A percentile compares a stretch with the other conserved stretches of the same genome.
Evolutionary conservation across 768 basidiomycete genomes (phyloP).

Genomic region (Trametes meyenii): DNA sequence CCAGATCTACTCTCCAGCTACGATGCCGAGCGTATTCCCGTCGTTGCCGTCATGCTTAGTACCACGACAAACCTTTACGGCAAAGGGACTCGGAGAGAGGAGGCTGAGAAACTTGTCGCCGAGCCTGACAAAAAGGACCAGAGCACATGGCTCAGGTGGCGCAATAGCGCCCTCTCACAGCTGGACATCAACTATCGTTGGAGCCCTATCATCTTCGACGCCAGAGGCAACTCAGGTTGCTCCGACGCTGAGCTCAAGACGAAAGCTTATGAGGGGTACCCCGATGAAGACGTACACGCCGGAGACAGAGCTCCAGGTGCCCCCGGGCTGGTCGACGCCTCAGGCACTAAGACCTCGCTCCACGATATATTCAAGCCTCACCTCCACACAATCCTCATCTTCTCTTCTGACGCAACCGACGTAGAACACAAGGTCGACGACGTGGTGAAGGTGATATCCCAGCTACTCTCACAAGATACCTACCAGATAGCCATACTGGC

Average conservation of each 20-base stretch:
- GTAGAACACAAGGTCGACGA: neutral
- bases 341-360: conserved; percentile 22
- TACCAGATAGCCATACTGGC: neutral
- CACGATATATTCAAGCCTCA: conserved; percentile 34
- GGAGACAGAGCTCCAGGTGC: conserved; percentile 54
- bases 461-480: neutral
- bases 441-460: neutral
- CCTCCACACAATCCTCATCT: conserved; percentile 38
- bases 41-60: conserved; percentile 35
- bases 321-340: conserved; percentile 31
- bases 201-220: conserved; percentile 51
- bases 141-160: conserved; percentile 29
- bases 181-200: conserved; percentile 58
- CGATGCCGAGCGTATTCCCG: conserved; percentile 35
- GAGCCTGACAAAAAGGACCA: neutral
- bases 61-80: conserved; percentile 22
- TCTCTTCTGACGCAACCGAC: conserved; percentile 15
- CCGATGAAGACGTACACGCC: conserved; percentile 34
- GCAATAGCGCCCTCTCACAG: conserved; percentile 36
- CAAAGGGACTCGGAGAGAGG: neutral
- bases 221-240: conserved; percentile 20
- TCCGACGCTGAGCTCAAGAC: conserved; percentile 26
- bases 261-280: conserved; percentile 22
- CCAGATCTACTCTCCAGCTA: conserved; percentile 33
- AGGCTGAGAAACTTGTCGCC: too few relatives aligned